Evolutionary conservation across 805 yeast genomes (phyloP), one percentile per base, ranked within the genome.

Genomic region (Candida jianshihensis): DNA sequence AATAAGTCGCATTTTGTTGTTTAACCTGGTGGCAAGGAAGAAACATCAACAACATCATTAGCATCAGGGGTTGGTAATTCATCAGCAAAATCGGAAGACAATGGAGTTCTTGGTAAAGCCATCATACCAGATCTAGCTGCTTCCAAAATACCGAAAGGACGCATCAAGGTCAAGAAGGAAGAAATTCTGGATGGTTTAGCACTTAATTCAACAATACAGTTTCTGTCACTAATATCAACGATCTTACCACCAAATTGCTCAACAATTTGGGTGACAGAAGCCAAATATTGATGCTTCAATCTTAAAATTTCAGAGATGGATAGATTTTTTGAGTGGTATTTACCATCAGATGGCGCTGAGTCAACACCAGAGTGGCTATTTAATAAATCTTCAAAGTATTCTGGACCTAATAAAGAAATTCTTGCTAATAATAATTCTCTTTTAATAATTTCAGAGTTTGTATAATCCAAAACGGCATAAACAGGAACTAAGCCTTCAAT

Each of bases 61-160:
- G 80, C 83, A 41, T 74, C 78, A 43, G 66, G 66, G 13, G 64
- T 62, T 22, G 67, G 66, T 11, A 64, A 70, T 9, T 72, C 81
- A 20, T 70, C 77, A 17, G 66, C 71, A 15, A 64, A 72, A 30
- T 59, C 64, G 26, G 55, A 53, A 45, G 80, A 85, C 49, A 88
- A 65, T 30, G 96, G 96, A 34, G 97, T 86, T 73, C 97, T 81
- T 56, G 97, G 94, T 53, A 92, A 73, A 9, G 97, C 98, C 90
- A 92, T 88, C 94, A 90, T 86, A 66, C 98, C 98, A 19, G 95
- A 82, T 66, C 98, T 78, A 30, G 97, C 96, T 52, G 90, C 83
- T 65, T 92, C 98, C 54, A 92, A 73, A 40, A 92, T 80, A 56
- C 98, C 98, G 57, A 92, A 92, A 31, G 98, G 98, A 60, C 87